Base-by-base conservation (phyloP, 2,329 filamentous ascomycete genomes). In the Ophiostoma pallidulum region DNA sequence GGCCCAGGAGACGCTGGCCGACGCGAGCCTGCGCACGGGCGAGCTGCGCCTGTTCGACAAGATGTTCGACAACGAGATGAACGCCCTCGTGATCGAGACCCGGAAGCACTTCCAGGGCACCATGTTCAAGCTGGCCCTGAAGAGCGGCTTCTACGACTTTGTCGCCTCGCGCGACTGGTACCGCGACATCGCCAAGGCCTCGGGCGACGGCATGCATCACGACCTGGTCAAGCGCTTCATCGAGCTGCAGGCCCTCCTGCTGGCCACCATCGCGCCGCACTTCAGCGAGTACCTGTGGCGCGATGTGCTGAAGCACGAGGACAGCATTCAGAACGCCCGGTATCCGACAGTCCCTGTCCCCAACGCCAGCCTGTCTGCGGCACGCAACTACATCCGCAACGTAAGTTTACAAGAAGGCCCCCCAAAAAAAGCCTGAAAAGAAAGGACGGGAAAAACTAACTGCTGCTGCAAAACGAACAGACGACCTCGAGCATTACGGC, bases 211-310 rank as follows among this genome's bases (percentile, higher is more conserved):
- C 58, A 91, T 97, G 83, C 90, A 97, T 70, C 78, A 79, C 57
- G 85, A 89, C 55, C 72, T 94, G 10, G 75, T 91, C 28, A 69
- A 78, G 57, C 78, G 82, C 56, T 98, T 92, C 66, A 80, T 95
- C 56, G 84, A 94, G 67, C 74, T 94, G 18, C 91, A 64, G 56
- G 60, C 61, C 3, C 59, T 63, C 39, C 74, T 96, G 60, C 70
- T 97, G 56, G 77, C 84, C 3, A 85, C 89, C 44, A 82, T 97
- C 32, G 83, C 91, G 3, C 91, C 92, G 50, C 92, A 98, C 67
- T 97, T 89, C 84, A 75, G 87, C 40, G 92, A 98, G 62, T 85
- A 94, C 66, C 80, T 98, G 62, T 97, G 89, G 88, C 78, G 85
- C 47, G 91, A 97, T 66, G 80, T 97, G 2, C 78, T 98, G 51